A percentile compares a stretch with the other conserved stretches of the same genome.
Evolutionary conservation across 2,329 filamentous ascomycete species (phyloP).

Genomic region (Ophiostoma himal-ulmi): DNA sequence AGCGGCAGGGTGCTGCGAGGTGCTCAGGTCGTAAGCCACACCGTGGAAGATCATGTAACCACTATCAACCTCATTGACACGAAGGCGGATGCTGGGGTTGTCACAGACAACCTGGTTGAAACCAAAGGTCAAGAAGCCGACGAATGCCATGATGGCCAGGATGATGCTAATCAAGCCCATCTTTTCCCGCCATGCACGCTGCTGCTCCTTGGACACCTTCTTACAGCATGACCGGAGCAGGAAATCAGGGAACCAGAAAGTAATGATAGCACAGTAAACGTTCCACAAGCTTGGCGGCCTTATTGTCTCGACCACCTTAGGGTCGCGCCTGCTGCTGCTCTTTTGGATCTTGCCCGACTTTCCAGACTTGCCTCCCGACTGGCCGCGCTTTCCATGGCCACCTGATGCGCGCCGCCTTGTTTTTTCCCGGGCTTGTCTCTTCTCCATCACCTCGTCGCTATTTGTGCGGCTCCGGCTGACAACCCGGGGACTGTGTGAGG

Average conservation of each 20-base stretch:
- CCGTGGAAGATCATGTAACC: constrained; percentile 98
- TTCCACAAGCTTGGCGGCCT: constrained; percentile 87
- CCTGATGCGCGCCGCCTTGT: constrained; percentile 36
- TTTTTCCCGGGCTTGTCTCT: constrained; percentile 27
- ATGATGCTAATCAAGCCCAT: constrained; percentile 96
- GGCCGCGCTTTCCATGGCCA: constrained; percentile 29
- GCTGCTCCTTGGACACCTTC: constrained; percentile 76
- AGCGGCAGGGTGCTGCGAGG: constrained; percentile 72
- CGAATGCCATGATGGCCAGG: constrained; percentile 74
- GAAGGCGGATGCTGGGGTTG: constrained; percentile 62
- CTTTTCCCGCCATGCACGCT: constrained; percentile 94
- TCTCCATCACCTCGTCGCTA: constrained; percentile 36
- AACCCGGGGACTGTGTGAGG: constrained; percentile 30
- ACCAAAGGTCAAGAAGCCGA: constrained; percentile 94
- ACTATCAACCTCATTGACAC: constrained; percentile 70
- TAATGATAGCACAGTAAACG: constrained; percentile 87
- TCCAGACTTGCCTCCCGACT: constrained; percentile 15
- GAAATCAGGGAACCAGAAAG: constrained; percentile 89
- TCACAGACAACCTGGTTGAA: constrained; percentile 88
- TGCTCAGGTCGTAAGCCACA: constrained; percentile 74
- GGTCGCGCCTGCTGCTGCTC: constrained; percentile 39
- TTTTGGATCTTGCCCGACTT: constrained; percentile 61
- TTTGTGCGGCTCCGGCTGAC: constrained; percentile 34
- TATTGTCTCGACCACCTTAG: constrained; percentile 56
- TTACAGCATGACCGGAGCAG: constrained; percentile 81